These are phyloP conservation scores for Emiliania huxleyi DNA, from an alignment of 78 protist species.

Conservation along the genomic window DNA sequence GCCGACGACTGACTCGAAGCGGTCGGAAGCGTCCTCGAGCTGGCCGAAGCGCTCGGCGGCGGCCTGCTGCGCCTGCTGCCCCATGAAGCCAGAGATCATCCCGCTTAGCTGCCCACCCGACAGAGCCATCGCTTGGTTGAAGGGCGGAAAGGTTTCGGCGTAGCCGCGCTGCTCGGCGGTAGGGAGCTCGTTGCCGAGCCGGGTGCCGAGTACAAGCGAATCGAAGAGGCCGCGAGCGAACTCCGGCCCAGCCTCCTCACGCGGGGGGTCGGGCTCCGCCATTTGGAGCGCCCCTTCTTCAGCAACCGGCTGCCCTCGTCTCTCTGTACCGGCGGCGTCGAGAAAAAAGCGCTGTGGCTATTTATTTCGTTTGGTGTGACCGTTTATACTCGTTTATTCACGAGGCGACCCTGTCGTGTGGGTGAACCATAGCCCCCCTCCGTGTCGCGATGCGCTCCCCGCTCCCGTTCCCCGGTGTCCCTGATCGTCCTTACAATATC, in stretches of 20 bases:
- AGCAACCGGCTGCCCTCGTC: no score
- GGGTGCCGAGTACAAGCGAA: not conserved
- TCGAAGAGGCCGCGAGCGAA: not conserved
- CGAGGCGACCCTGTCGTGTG: no score
- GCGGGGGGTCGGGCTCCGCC: not conserved
- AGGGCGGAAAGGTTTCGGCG: not conserved
- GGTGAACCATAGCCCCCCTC: no score
- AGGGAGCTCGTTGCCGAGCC: not conserved
- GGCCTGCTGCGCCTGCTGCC: not conserved
- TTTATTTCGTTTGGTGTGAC: no score
- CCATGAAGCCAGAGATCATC: not conserved
- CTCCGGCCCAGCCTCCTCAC: not conserved
- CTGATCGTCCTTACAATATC: no score
- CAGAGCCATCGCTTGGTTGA: not conserved
- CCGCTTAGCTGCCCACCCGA: not conserved
- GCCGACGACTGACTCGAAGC: conserved; percentile 23
- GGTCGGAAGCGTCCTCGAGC: not conserved
- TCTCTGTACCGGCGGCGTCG: no score
- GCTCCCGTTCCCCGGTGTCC: no score
- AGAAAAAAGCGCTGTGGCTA: no score
- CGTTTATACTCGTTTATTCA: no score
- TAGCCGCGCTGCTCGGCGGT: not conserved
- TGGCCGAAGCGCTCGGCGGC: not conserved
- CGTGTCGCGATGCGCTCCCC: no score
- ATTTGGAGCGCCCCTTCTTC: no score